Conservation (phyloP, 2,329 filamentous ascomycete genomes). For the Allantophomopsis cytisporea region DNA sequence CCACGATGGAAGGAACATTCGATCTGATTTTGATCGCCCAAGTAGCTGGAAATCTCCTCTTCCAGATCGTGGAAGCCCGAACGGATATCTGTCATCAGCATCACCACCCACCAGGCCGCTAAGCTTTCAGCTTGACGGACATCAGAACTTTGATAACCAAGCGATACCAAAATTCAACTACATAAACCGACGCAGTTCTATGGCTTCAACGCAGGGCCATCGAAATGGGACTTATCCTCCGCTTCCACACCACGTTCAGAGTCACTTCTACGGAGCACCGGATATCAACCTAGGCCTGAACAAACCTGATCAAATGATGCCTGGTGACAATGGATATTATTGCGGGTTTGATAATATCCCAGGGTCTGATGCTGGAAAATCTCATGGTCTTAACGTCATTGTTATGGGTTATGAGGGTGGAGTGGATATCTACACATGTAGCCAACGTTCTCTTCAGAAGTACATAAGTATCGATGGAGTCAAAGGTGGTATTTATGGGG, state of each 20-base stretch:
- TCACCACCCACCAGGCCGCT: slow-evolving; percentile 27
- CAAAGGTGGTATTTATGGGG: slow-evolving; percentile 65
- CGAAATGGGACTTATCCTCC: slow-evolving; percentile 42
- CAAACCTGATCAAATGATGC: slow-evolving; percentile 37
- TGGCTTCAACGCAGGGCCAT: slow-evolving; percentile 33
- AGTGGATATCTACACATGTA: slow-evolving; percentile 61
- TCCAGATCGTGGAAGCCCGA: slow-evolving; percentile 11
- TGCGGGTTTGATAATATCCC: slow-evolving; percentile 67
- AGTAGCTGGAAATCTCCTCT: background rate
- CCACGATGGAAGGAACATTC: slow-evolving; percentile 13
- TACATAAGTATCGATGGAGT: slow-evolving; percentile 63
- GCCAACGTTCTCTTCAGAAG: slow-evolving; percentile 56
- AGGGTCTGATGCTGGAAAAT: slow-evolving; percentile 17
- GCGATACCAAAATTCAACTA: slow-evolving; percentile 27
- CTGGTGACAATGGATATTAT: slow-evolving; percentile 59
- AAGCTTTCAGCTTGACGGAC: slow-evolving; percentile 32
- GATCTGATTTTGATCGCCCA: slow-evolving; percentile 2
- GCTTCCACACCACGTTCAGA: slow-evolving; percentile 60
- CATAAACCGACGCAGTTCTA: slow-evolving; percentile 31
- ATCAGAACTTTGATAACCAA: slow-evolving; percentile 30
- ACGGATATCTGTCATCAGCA: slow-evolving; percentile 10
- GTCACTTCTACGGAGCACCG: slow-evolving; percentile 65
- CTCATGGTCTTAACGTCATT: slow-evolving; percentile 43
- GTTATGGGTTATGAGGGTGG: slow-evolving; percentile 71
- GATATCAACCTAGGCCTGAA: slow-evolving; percentile 51